Base-by-base conservation (phyloP, 2,329 filamentous ascomycete genomes). In the Cladosporium sp. region DNA sequence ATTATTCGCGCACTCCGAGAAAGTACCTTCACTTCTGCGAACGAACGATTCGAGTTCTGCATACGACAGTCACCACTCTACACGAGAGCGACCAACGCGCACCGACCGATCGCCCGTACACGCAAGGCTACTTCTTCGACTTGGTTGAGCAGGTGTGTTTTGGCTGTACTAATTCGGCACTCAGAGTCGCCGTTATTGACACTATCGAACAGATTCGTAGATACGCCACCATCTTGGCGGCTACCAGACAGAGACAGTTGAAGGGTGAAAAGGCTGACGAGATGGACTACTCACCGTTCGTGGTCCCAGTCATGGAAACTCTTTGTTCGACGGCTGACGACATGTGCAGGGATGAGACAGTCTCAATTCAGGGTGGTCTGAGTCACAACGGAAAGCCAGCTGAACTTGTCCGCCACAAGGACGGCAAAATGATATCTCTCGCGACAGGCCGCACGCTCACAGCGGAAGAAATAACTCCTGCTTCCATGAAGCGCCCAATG, bases 111-210 rank as follows among this genome's bases (percentile, higher is more conserved):
- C 84, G 86, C 62, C 89, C 90, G 59, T 97, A 96, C 77, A 93
- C 85, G 78, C 89, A 87, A 79, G 88, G 88, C 67, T 97, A 97
- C 73, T 96, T 96, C 68, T 85, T 96, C 73, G 92, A 97, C 74
- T 83, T 97, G 54, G 85, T 94, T 68, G 88, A 94, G 68, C 91
- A 96, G 80, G 63, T 66, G 55, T 57, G 63, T 66, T 56, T 51
- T 41, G 53, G 48, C 11, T 49, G 51, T 32, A 50, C 36, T 55
- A 48, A 36, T 27, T 40, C 48, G 46, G 27, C 27, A 43, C 22
- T 35, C 38, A 49, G 38, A 46, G 49, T 39, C 22, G 49, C 53
- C 38, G 49, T 49, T 57, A 62, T 58, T 64, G 51, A 65, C 59
- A 43, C 49, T 32, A n/a, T 49, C 33, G 22, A 40, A 50, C 63